A percentile compares a stretch with the other conserved stretches of the same genome.
Conservation (phyloP, 2,329 filamentous ascomycete species). For the Macrophomina tecta region DNA sequence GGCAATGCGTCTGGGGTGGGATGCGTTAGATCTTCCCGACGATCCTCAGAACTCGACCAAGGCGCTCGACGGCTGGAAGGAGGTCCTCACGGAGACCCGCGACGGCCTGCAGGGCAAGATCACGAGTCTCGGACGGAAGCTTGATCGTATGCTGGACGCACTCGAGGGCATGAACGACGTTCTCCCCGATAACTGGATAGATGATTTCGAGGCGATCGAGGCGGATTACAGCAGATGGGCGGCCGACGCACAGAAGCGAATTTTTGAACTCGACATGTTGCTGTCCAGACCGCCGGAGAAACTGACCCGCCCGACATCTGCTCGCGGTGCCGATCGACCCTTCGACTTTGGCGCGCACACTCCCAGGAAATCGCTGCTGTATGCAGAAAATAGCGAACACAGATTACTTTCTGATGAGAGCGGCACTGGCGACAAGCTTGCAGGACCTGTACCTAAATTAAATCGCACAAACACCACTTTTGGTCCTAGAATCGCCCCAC, state of each 20-base stretch:
- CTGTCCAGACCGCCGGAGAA: conserved; percentile 25
- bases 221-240: conserved; percentile 80
- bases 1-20: conserved; percentile 71
- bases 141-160: conserved; percentile 86
- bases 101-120: conserved; percentile 72
- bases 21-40: conserved; percentile 57
- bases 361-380: not conserved
- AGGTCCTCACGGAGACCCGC: conserved; percentile 61
- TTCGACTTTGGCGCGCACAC: conserved; percentile 11
- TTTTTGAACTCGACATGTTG: conserved; percentile 67
- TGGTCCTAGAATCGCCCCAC: not conserved
- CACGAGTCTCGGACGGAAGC: conserved; percentile 68
- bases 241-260: conserved; percentile 73
- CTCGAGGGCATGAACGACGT: conserved; percentile 85
- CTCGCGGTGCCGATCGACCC: conserved; percentile 27
- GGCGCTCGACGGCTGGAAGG: conserved; percentile 42
- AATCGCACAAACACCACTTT: conserved; percentile 25
- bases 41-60: conserved; percentile 38
- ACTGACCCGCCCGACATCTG: conserved; percentile 26
- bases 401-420: conserved; percentile 6
- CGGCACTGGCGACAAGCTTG: conserved; percentile 10
- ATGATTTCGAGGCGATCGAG: conserved; percentile 82
- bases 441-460: conserved; percentile 25
- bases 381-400: conserved; percentile 10
- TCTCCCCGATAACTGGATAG: conserved; percentile 85